Base-by-base conservation (phyloP, 163 green algal species). In the Coccomyxa subellipsoidea region DNA sequence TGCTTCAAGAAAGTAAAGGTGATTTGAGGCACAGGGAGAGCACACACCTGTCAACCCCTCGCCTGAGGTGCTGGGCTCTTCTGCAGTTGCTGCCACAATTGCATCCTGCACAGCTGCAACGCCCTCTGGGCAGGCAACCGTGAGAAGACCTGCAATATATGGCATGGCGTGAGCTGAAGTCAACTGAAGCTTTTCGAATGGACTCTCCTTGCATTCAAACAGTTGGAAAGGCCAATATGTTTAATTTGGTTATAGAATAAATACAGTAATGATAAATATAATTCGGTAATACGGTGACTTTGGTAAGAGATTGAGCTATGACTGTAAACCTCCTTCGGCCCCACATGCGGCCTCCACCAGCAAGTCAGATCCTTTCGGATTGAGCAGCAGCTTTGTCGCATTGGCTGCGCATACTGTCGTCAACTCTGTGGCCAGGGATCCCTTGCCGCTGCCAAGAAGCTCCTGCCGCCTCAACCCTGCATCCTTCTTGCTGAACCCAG, bases 401-500 rank as follows among this genome's bases (percentile, higher is more conserved):
- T 88, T 77, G 31, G 37, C 72, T 0, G 79, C 77, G 69, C 85
- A 87, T 25, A 85, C 69, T 2, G 59, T 40, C 1, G 81, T 69
- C 73, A 97, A 83, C 38, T 77, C 81, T 0, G 70, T 79, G 0
- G 82, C 90, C 47, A 96, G 83, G 75, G 87, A 89, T 59, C 76
- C 84, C 9, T 35, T 37, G 0, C 92, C 91, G 1, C n/a, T 38
- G 23, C 88, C 88, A 27, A 97, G 83, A 79, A 97, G 72, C 90
- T 97, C 94, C 0, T 54, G 76, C 31, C 92, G 85, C 35, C 93
- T 83, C 10, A 89, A 0, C 27, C 53, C 32, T 0, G 84, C 66
- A 54, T 94, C 92, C 83, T 97, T 96, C 80, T 94, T 95, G 89
- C 90, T 94, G 35, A 89, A 75, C 23, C 91, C 92, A 59, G 47